Percentiles rank a stretch among this genome's conserved stretches.
Conservation (phyloP, 257 asterid genomes). For the Datura wrightii region DNA sequence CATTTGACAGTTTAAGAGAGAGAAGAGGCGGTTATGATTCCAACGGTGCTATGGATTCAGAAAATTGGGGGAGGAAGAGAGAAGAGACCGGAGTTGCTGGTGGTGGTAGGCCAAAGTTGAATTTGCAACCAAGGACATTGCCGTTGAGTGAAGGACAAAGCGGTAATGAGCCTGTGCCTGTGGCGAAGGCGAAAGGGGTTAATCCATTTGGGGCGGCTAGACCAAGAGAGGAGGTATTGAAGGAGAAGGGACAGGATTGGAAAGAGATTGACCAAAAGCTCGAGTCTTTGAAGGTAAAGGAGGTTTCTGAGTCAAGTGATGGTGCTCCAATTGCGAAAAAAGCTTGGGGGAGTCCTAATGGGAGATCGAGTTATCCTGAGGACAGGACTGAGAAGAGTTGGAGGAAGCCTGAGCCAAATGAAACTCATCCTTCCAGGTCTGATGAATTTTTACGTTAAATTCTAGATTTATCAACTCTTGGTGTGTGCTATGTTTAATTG, state of each 20-base stretch:
- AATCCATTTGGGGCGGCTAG: slow-evolving; percentile 93
- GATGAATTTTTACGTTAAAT: slow-evolving; percentile 16
- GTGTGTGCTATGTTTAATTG: background rate
- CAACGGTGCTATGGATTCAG: slow-evolving; percentile 28
- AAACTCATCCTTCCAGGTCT: slow-evolving; percentile 72
- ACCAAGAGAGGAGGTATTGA: slow-evolving; percentile 97
- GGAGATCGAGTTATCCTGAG: slow-evolving; percentile 55
- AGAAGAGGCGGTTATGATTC: slow-evolving; percentile 28
- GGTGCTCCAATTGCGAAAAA: slow-evolving; percentile 48
- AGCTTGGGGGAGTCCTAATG: slow-evolving; percentile 69
- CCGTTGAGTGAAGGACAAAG: slow-evolving; percentile 47
- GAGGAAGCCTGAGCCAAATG: slow-evolving; percentile 72
- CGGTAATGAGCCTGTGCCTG: slow-evolving; percentile 33
- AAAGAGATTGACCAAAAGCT: slow-evolving; percentile 88
- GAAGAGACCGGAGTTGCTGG: slow-evolving; percentile 29
- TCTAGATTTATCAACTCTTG: slow-evolving; percentile 29
- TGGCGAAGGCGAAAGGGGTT: slow-evolving; percentile 62
- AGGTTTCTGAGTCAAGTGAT: slow-evolving; percentile 39
- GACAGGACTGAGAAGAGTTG: slow-evolving; percentile 66
- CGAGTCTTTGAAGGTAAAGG: slow-evolving; percentile 64
- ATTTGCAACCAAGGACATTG: slow-evolving; percentile 52
- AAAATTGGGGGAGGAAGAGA: slow-evolving; percentile 40
- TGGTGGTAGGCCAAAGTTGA: slow-evolving; percentile 42
- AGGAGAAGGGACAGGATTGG: slow-evolving; percentile 93
- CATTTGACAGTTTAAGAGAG: slow-evolving; percentile 39